Evolutionary conservation across 2,329 filamentous ascomycete species (phyloP).

Genomic region (Pestalotiopsis sp.): DNA sequence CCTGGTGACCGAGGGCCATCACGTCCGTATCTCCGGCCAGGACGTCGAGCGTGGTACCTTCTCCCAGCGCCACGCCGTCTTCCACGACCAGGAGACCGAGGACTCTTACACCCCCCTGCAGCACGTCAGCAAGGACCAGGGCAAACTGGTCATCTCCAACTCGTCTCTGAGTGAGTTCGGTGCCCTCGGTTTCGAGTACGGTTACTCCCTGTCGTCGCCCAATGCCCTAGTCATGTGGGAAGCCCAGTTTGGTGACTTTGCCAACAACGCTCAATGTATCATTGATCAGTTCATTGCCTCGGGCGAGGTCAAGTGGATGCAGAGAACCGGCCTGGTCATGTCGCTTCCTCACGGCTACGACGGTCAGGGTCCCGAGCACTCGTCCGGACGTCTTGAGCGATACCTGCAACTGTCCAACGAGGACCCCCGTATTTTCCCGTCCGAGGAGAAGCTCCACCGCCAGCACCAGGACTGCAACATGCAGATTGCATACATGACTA

Average conservation of each 20-base stretch:
- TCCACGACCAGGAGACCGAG: constrained; percentile 97
- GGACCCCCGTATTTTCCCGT: constrained; percentile 90
- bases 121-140: constrained; percentile 86
- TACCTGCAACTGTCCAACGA: constrained; percentile 98
- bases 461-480: constrained; percentile 99
- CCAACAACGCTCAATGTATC: constrained; percentile 98
- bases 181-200: constrained; percentile 95
- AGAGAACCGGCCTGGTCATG: constrained; percentile 94
- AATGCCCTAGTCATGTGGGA: constrained; percentile 99
- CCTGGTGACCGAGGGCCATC: constrained; percentile 88
- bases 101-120: constrained; percentile 90
- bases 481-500: constrained; percentile 98
- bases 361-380: constrained; percentile 97
- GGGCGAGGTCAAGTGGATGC: constrained; percentile 97
- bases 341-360: constrained; percentile 97
- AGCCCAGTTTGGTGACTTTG: constrained; percentile 98
- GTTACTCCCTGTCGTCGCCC: constrained; percentile 94
- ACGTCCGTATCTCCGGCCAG: constrained; percentile 96
- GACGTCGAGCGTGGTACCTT: constrained; percentile 99
- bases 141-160: constrained; percentile 95
- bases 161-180: constrained; percentile 75
- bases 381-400: constrained; percentile 93
- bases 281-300: constrained; percentile 99
- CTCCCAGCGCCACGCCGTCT: constrained; percentile 94
- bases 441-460: constrained; percentile 83